Evolutionary conservation across 2,329 filamentous ascomycete species (phyloP).

Genomic region (Hortaea sp.): DNA sequence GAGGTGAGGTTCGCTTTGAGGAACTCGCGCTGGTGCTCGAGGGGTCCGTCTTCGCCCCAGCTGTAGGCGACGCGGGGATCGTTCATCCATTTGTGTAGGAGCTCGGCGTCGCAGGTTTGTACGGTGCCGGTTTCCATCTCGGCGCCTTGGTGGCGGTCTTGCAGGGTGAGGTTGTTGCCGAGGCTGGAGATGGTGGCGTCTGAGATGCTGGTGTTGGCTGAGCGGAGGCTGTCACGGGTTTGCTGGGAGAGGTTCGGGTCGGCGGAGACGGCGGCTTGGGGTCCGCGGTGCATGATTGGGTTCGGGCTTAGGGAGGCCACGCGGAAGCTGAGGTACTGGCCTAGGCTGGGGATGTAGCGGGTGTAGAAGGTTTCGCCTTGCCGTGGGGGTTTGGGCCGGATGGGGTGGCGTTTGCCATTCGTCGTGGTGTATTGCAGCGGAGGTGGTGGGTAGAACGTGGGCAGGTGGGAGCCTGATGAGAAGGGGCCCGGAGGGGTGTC

Average conservation of each 20-base stretch:
- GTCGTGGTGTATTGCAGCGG: conserved; percentile 74
- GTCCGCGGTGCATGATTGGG: conserved; percentile 55
- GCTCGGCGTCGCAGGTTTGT: conserved; percentile 47
- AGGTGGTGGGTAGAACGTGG: conserved; percentile 80
- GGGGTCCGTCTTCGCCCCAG: conserved; percentile 61
- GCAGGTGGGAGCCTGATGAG: conserved; percentile 71
- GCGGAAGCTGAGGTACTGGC: conserved; percentile 80
- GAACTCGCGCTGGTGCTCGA: conserved; percentile 54
- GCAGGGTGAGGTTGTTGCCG: background rate
- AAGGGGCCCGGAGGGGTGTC: conserved; percentile 52
- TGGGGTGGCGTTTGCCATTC: conserved; percentile 69
- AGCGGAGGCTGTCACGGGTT: background rate
- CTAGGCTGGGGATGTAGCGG: conserved; percentile 70
- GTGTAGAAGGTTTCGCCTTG: conserved; percentile 90
- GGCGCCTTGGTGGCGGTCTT: background rate
- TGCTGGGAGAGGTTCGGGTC: conserved; percentile 3
- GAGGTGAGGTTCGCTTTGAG: conserved; percentile 55
- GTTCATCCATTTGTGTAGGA: conserved; percentile 82
- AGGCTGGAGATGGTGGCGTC: conserved; percentile 1
- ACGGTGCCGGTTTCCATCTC: conserved; percentile 7
- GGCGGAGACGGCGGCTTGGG: conserved; percentile 28
- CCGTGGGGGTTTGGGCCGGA: conserved; percentile 76
- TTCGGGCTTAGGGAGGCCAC: conserved; percentile 61
- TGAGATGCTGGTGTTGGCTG: background rate
- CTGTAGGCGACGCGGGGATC: conserved; percentile 72